A percentile compares a stretch with the other conserved stretches of the same genome.
Conservation (phyloP, 768 basidiomycete species). For the Brasilioporus rufonigricans region DNA sequence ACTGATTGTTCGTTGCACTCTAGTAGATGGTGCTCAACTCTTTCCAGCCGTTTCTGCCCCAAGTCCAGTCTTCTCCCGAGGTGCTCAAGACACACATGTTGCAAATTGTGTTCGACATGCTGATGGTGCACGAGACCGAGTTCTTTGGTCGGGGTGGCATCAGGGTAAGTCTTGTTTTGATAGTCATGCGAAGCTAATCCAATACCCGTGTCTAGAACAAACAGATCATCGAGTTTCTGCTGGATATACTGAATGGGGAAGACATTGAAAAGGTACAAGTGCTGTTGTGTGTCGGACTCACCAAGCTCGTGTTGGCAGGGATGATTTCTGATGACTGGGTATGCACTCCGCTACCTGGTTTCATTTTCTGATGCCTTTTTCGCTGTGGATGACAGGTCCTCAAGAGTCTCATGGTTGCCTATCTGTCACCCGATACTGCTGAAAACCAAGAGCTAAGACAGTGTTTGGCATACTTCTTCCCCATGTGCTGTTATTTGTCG, state of each 20-base stretch:
- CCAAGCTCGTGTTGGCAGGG: slow-evolving; percentile 82
- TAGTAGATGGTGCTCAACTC: slow-evolving; percentile 38
- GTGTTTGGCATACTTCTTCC: slow-evolving; percentile 84
- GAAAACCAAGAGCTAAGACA: slow-evolving; percentile 85
- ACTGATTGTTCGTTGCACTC: no score
- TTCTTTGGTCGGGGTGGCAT: slow-evolving; percentile 50
- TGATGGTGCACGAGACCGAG: slow-evolving; percentile 74
- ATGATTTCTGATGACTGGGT: slow-evolving; percentile 74
- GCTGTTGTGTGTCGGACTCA: slow-evolving; percentile 70
- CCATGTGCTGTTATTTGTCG: slow-evolving; percentile 82
- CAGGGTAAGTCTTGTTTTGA: slow-evolving; percentile 25
- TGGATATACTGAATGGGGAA: no score
- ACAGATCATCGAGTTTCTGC: slow-evolving; percentile 65
- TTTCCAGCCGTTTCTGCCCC: slow-evolving; percentile 80
- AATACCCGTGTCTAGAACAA: slow-evolving; percentile 35
- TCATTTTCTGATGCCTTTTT: no score
- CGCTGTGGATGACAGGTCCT: no score
- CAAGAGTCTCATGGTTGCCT: slow-evolving; percentile 42
- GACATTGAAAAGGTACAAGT: slow-evolving; percentile 68
- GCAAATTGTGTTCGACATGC: slow-evolving; percentile 80
- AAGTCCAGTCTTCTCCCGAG: slow-evolving; percentile 64
- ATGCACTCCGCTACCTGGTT: slow-evolving; percentile 17
- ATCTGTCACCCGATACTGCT: slow-evolving; percentile 76
- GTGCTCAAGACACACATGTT: slow-evolving; percentile 63
- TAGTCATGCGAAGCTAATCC: background rate